Percentiles rank a stretch among this genome's conserved stretches.
Evolutionary conservation across 441 rosid genomes (phyloP).

Genomic region (Populus hybrid): DNA sequence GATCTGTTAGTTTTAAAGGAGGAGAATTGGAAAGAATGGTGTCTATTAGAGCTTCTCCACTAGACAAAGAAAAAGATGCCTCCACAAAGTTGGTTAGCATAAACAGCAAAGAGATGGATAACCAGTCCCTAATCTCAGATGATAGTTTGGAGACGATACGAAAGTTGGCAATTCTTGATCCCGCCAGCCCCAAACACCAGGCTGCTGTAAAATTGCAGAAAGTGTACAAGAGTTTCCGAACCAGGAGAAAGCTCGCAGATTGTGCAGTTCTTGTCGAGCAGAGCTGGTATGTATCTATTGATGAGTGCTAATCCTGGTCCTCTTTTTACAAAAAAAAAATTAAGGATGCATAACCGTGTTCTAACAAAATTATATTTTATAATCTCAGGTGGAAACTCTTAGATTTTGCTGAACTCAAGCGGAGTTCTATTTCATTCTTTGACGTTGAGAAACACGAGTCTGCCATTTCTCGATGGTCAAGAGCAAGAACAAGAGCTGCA

Average conservation of each 20-base stretch:
- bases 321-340: background rate
- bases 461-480: constrained; percentile 92
- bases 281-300: constrained; percentile 60
- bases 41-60: constrained; percentile 33
- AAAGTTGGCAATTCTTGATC: constrained; percentile 36
- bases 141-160: background rate
- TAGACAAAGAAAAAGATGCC: constrained; percentile 25
- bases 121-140: constrained; percentile 13
- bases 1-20: constrained; percentile 67
- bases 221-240: constrained; percentile 88
- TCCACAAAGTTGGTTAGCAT: constrained; percentile 11
- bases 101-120: constrained; percentile 18
- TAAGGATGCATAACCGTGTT: background rate
- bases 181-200: constrained; percentile 46
- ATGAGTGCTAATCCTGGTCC: background rate
- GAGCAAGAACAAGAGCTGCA: constrained; percentile 95
- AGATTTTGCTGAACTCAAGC: constrained; percentile 93
- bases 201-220: constrained; percentile 88
- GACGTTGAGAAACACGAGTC: constrained; percentile 88
- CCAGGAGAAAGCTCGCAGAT: constrained; percentile 92
- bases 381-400: constrained; percentile 84
- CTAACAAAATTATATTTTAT: constrained; percentile 5
- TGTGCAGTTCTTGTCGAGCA: constrained; percentile 93
- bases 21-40: constrained; percentile 51
- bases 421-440: constrained; percentile 88